phyloP scores from a whole-genome alignment of 495 filamentous ascomycete genomes.

The Achaetomiella virescens region DNA sequence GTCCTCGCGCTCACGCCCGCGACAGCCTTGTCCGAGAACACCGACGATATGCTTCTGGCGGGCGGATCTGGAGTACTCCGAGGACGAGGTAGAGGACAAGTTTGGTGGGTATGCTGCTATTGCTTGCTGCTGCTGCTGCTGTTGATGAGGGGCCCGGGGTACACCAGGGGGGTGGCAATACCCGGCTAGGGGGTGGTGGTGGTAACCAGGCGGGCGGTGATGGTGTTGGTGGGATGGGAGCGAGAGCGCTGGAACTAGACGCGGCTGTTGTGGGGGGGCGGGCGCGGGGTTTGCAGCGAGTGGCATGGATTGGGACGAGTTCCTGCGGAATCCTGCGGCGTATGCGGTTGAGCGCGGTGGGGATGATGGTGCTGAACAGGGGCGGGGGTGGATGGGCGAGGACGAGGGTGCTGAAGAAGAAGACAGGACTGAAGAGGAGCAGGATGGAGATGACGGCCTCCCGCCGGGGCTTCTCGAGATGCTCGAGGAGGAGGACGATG shows the following conservation, averaged over 20 bases:
- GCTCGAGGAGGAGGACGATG: background rate
- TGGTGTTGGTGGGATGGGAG: background rate
- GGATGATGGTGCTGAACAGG: background rate
- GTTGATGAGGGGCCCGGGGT: background rate
- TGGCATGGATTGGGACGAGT: constrained; percentile 1
- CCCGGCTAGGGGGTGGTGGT: background rate
- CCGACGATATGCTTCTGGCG: constrained; percentile 5
- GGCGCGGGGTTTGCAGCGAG: background rate
- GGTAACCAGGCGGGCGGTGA: background rate
- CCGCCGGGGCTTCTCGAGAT: background rate
- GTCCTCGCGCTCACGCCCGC: background rate
- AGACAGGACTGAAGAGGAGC: background rate
- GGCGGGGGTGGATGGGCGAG: background rate
- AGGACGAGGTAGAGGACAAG: background rate
- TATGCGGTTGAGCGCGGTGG: background rate
- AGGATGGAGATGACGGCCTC: background rate
- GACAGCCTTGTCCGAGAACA: background rate
- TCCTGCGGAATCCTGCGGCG: constrained; percentile 1
- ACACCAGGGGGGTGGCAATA: background rate
- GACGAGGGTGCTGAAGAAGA: constrained; percentile 2
- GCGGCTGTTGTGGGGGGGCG: background rate
- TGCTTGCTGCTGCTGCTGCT: background rate
- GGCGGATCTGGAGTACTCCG: constrained; percentile 2
- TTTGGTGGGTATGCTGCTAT: background rate
- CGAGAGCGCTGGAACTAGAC: background rate